Evolutionary conservation across 176 grass and related monocot species (phyloP).

Genomic region (Paspalum notatum): DNA sequence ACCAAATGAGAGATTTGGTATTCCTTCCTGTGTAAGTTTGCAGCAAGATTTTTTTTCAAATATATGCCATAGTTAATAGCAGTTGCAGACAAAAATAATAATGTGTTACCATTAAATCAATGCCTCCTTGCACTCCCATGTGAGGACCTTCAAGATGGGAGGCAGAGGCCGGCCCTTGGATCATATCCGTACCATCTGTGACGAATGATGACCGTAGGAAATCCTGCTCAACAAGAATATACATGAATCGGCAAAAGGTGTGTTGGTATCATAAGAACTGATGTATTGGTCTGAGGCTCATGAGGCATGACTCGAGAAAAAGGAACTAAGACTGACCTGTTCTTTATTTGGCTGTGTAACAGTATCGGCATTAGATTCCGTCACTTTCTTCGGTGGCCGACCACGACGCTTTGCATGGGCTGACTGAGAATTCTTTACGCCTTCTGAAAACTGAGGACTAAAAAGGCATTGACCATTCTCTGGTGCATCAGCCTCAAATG

Average conservation of each 20-base stretch:
- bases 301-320: not conserved
- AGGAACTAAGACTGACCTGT: slow-evolving; percentile 52
- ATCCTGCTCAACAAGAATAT: slow-evolving; percentile 59
- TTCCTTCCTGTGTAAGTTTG: slow-evolving; percentile 71
- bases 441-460: slow-evolving; percentile 53
- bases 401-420: slow-evolving; percentile 66
- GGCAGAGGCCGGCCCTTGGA: slow-evolving; percentile 50
- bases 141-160: slow-evolving; percentile 67
- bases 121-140: slow-evolving; percentile 60
- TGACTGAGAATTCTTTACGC: slow-evolving; percentile 58
- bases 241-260: slow-evolving; percentile 19
- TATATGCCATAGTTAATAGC: slow-evolving; percentile 24
- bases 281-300: slow-evolving; percentile 10
- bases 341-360: slow-evolving; percentile 70
- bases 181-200: slow-evolving; percentile 51
- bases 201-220: slow-evolving; percentile 78
- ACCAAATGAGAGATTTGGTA: slow-evolving; percentile 87
- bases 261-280: slow-evolving; percentile 19
- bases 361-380: slow-evolving; percentile 58
- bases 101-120: slow-evolving; percentile 70
- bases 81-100: slow-evolving; percentile 38
- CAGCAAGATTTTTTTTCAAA: slow-evolving; percentile 25
- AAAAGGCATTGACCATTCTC: slow-evolving; percentile 67
- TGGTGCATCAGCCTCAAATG: slow-evolving; percentile 71
- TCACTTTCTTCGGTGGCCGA: slow-evolving; percentile 66